Conservation (phyloP, 2,329 filamentous ascomycete species). For the Aspergillus arachidicola region DNA sequence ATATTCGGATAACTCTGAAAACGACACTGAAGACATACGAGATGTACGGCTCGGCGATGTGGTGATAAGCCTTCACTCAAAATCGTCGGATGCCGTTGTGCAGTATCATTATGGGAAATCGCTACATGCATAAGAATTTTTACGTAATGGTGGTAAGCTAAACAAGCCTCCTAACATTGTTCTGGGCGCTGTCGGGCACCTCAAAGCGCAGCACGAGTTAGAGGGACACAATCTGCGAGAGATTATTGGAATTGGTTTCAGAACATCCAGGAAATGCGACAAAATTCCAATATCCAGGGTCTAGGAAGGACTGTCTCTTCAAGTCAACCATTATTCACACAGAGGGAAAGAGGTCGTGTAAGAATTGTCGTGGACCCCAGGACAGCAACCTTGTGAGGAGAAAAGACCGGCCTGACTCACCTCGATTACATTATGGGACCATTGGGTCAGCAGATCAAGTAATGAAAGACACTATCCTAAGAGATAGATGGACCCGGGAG, state of each 20-base stretch:
- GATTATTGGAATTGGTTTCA: neutral
- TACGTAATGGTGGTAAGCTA: neutral
- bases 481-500: neutral
- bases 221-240: too few species aligned
- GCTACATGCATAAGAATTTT: neutral
- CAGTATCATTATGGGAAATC: constrained; percentile 29
- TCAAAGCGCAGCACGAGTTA: neutral
- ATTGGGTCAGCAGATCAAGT: constrained; percentile 16
- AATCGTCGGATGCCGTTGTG: constrained; percentile 19
- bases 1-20: too few species aligned
- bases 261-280: neutral
- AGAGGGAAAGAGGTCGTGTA: neutral
- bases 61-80: constrained; percentile 18
- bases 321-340: neutral
- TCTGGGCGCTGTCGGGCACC: neutral
- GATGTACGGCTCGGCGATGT: constrained; percentile 18
- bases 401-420: too few species aligned
- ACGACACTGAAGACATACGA: too few species aligned
- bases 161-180: neutral
- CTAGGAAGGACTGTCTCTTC: neutral
- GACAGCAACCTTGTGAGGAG: neutral
- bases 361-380: neutral
- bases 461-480: constrained; percentile 2
- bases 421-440: constrained; percentile 11
- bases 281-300: neutral